These are phyloP conservation scores for Garcileccinum viscosum DNA, from an alignment of 1,284 basidiomycete species.

Conservation along the genomic window DNA sequence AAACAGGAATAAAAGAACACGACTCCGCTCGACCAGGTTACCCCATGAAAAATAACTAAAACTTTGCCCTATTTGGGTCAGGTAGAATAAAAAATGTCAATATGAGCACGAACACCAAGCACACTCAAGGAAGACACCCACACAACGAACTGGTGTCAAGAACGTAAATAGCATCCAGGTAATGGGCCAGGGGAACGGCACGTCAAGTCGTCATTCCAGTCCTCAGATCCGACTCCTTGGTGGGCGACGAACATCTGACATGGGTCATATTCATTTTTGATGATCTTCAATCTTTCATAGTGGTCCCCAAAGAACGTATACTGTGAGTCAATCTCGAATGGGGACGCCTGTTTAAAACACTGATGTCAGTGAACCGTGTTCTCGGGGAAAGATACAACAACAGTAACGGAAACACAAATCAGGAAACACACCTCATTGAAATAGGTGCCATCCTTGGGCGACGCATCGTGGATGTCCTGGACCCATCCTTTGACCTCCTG, in stretches of 20 bases:
- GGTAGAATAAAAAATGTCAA: too few species aligned
- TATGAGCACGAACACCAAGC: too few species aligned
- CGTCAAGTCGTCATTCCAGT: background rate
- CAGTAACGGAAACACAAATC: too few species aligned
- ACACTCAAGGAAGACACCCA: too few species aligned
- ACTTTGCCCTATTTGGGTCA: too few species aligned
- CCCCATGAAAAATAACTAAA: too few species aligned
- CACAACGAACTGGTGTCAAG: background rate
- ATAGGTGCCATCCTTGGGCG: background rate
- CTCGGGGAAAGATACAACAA: background rate
- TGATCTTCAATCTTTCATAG: too few species aligned
- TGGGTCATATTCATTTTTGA: background rate
- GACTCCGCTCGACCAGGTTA: too few species aligned
- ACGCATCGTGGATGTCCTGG: background rate
- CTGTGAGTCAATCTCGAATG: slow-evolving; percentile 46
- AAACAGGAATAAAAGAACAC: too few species aligned
- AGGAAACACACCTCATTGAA: background rate
- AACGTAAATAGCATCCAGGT: background rate
- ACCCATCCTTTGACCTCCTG: background rate
- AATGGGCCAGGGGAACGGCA: background rate
- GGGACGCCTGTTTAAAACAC: slow-evolving; percentile 40
- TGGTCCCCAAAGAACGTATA: too few species aligned
- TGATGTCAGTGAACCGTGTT: background rate
- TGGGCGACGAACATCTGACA: background rate
- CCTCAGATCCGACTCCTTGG: background rate